Percentiles rank a stretch among this genome's conserved stretches.
Evolutionary conservation across 768 basidiomycete genomes (phyloP).

Genomic region (Rhodotorula kratochvilovae): DNA sequence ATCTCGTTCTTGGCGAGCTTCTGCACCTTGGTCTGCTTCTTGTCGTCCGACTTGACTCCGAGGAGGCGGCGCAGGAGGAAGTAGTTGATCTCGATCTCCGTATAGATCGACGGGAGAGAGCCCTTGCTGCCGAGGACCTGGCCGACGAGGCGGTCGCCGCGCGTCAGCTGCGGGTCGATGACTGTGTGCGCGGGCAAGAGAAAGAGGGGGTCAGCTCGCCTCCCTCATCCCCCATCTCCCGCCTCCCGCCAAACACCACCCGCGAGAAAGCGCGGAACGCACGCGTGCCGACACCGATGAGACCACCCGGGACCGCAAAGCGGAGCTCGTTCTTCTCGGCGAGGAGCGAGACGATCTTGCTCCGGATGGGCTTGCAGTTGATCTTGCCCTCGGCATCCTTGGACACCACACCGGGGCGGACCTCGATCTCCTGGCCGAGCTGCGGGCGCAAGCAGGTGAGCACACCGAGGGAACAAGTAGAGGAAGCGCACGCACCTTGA

Average conservation of each 20-base stretch:
- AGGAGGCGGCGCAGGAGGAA: constrained; percentile 92
- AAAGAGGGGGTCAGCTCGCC: background rate
- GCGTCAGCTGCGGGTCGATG: constrained; percentile 83
- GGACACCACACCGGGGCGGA: constrained; percentile 92
- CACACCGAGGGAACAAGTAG: background rate
- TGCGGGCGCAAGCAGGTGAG: constrained; percentile 7
- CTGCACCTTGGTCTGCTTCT: constrained; percentile 87
- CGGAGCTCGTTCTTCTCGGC: constrained; percentile 91
- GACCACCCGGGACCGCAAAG: constrained; percentile 93
- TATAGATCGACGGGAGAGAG: constrained; percentile 87
- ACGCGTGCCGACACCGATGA: constrained; percentile 96
- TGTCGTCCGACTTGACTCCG: constrained; percentile 98
- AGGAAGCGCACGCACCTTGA: constrained; percentile 52
- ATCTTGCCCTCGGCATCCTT: constrained; percentile 86
- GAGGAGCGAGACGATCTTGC: constrained; percentile 79
- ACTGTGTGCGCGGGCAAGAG: constrained; percentile 7
- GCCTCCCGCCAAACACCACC: constrained; percentile 75
- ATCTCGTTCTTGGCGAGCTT: constrained; percentile 89
- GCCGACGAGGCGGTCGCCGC: constrained; percentile 93
- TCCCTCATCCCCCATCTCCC: constrained; percentile 52
- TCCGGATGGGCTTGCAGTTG: constrained; percentile 89
- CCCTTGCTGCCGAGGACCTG: constrained; percentile 94
- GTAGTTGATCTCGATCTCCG: constrained; percentile 84
- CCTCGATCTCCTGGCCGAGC: constrained; percentile 90
- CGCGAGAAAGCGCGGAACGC: constrained; percentile 66